Evolutionary conservation across 306 rosid genomes (phyloP), one percentile per base, ranked within the genome.

Genomic region (Ormosia semicastrata): DNA sequence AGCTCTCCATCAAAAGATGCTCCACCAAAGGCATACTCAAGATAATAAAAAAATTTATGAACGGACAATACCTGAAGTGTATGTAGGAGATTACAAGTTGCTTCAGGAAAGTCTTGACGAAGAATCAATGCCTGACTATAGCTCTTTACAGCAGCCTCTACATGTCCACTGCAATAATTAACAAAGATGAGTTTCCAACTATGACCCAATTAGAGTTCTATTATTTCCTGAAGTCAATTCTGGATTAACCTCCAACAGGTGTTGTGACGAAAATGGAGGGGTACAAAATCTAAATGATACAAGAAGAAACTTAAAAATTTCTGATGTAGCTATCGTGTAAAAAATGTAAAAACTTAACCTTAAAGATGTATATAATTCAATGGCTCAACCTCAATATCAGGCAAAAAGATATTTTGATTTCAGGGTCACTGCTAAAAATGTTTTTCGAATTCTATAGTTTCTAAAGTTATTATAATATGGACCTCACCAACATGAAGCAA

Each of bases 81-180:
- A 82, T 96, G 99, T 37, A 96, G 83, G 64, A 96, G 98, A 89
- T 96, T 96, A 91, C 99, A 93, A 66, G 98, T 94, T 86, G 99
- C 99, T 84, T 96, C 99, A 32, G 99, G 98, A 81, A 96, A 96
- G 41, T 96, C 99, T 2, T 91, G 84, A 57, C 99, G 97, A 56
- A 96, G 89, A 81, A 70, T 39, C 86, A 96, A 73, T 50, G 99
- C 97, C 85, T 94, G 97, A 59, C 81, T 91, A 66, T 96, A 96
- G 90, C 98, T 89, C 88, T 90, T 92, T 12, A 92, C 86, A 75
- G 99, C 98, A 62, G 90, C 94, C 82, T 96, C 99, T 54, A 96
- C 99, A 78, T 15, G 98, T 75, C 97, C 98, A 88, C 99, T 96
- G 89, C 76, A 75, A 76, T 76, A 83, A 3, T 58, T 43, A 71